These are phyloP conservation scores for Neoboletus magnificus DNA, from an alignment of 768 basidiomycete genomes.

Conservation along the genomic window DNA sequence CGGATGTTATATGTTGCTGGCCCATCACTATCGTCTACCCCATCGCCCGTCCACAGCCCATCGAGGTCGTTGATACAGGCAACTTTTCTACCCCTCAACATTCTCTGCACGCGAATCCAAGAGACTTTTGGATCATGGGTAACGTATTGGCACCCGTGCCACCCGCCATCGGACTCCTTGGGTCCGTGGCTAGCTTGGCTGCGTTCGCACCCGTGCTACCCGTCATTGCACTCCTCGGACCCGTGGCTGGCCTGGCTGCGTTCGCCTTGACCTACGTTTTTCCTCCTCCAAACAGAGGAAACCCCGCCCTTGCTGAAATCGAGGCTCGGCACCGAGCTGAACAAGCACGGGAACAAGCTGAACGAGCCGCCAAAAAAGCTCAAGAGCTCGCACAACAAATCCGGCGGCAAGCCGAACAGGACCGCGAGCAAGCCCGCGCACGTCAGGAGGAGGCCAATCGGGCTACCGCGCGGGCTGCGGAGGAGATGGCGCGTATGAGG, in stretches of 20 bases:
- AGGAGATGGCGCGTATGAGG: conserved; percentile 8
- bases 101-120: neutral
- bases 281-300: too few relatives aligned
- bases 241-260: neutral
- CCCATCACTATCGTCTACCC: neutral
- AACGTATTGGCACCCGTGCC: neutral
- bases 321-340: too few relatives aligned
- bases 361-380: neutral
- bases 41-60: neutral
- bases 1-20: neutral
- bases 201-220: neutral
- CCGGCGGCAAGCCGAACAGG: conserved; percentile 1
- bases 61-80: neutral
- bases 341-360: too few relatives aligned
- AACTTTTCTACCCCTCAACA: neutral
- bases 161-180: neutral
- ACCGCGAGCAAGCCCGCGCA: neutral
- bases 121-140: neutral
- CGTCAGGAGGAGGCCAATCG: conserved; percentile 8
- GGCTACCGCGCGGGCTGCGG: conserved; percentile 6
- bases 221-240: neutral
- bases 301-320: too few relatives aligned
- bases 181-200: neutral
- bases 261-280: neutral
- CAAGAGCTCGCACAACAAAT: neutral